Conservation (phyloP, 306 rosid genomes). For the Quercus rubra region DNA sequence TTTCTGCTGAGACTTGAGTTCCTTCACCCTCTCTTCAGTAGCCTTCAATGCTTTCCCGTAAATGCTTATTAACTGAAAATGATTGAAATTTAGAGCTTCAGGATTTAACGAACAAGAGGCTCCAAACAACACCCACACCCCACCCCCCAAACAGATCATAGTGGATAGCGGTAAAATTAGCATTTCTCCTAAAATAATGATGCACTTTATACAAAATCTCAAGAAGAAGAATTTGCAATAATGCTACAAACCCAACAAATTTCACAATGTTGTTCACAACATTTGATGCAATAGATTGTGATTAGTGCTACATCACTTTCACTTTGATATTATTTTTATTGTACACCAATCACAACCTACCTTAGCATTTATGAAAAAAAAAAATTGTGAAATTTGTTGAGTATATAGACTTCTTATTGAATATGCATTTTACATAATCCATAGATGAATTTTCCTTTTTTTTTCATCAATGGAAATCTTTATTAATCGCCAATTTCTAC, state of each 20-base stretch:
- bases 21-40: constrained; percentile 74
- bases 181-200: background rate
- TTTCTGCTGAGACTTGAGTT: constrained; percentile 69
- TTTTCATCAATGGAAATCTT: background rate
- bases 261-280: no score
- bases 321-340: no score
- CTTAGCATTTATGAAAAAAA: no score
- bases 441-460: background rate
- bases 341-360: no score
- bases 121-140: background rate
- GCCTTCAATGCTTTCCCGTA: constrained; percentile 76
- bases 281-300: no score
- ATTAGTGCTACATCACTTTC: no score
- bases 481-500: background rate
- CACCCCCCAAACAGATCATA: background rate
- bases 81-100: background rate
- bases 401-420: no score
- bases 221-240: background rate
- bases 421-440: background rate
- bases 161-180: background rate
- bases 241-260: no score
- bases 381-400: no score
- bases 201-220: background rate
- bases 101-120: background rate
- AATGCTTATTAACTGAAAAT: constrained; percentile 60